Evolutionary conservation across 345 rosid species (phyloP).

Genomic region (Cardiospermum halicacabum): DNA sequence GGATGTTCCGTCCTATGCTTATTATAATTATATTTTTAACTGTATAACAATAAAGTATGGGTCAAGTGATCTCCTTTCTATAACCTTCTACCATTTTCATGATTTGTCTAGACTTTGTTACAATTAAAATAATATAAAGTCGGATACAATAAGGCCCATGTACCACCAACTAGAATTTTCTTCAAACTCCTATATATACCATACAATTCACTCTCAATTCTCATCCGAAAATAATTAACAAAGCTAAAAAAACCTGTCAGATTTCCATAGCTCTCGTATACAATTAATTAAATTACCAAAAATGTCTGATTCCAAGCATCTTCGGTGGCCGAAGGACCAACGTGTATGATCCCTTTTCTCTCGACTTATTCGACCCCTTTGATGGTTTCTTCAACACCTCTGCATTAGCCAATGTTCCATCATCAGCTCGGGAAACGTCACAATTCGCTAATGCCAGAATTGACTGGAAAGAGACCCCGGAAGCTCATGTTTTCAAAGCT

Average conservation of each 20-base stretch:
- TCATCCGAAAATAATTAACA: too few relatives aligned
- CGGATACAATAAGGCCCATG: too few relatives aligned
- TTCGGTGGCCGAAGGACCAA: slow-evolving; percentile 29
- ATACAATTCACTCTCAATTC: too few relatives aligned
- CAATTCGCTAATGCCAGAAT: slow-evolving; percentile 26
- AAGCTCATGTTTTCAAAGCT: slow-evolving; percentile 37
- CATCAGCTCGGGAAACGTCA: slow-evolving; percentile 23
- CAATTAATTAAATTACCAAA: too few relatives aligned
- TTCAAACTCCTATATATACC: too few relatives aligned
- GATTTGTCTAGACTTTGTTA: too few relatives aligned
- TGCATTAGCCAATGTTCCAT: slow-evolving; percentile 2
- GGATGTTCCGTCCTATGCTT: neutral
- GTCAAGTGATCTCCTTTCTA: neutral
- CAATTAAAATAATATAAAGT: too few relatives aligned
- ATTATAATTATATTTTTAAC: too few relatives aligned
- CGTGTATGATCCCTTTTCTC: slow-evolving; percentile 31
- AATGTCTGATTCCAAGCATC: slow-evolving; percentile 41
- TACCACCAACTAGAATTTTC: too few relatives aligned
- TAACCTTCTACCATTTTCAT: neutral
- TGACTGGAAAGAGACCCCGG: slow-evolving; percentile 44
- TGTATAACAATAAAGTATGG: neutral
- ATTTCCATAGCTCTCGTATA: too few relatives aligned
- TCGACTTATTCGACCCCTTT: slow-evolving; percentile 26
- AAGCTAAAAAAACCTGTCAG: too few relatives aligned
- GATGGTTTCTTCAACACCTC: slow-evolving; percentile 15